Conservation (phyloP, 139 green algal species). For the Closterium sp. region DNA sequence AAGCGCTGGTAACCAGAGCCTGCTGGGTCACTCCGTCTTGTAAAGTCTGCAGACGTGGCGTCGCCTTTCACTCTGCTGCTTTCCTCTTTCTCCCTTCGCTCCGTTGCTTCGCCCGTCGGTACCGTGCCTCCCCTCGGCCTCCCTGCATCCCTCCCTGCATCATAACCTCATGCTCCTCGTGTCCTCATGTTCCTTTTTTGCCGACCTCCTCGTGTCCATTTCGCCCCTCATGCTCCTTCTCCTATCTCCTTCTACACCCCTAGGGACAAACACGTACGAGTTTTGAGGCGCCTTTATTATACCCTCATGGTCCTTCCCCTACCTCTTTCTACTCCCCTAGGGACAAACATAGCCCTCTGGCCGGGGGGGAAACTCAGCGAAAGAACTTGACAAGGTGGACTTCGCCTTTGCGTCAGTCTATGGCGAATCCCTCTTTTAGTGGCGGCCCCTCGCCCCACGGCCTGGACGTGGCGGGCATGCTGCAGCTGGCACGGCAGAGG, state of each 20-base stretch:
- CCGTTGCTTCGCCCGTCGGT: too few relatives aligned
- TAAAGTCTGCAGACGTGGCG: too few relatives aligned
- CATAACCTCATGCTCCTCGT: too few relatives aligned
- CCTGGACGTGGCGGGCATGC: neutral
- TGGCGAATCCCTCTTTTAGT: neutral
- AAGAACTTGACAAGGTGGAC: neutral
- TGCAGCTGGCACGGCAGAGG: neutral
- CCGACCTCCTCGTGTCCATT: neutral
- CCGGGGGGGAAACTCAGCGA: neutral
- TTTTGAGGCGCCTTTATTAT: too few relatives aligned
- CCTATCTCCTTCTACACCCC: neutral
- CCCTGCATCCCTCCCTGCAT: too few relatives aligned
- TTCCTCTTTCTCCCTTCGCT: neutral
- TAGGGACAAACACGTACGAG: too few relatives aligned
- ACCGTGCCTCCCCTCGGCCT: neutral
- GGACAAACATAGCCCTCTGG: neutral
- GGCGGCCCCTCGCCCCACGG: neutral
- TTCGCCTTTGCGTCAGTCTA: neutral
- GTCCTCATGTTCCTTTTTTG: neutral
- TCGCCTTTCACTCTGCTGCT: neutral
- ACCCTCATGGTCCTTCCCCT: neutral
- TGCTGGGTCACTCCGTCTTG: too few relatives aligned
- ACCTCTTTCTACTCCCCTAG: neutral
- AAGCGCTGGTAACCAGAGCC: too few relatives aligned
- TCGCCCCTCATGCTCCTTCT: neutral